These are phyloP conservation scores for Bertia moriformis DNA, from an alignment of 2,329 filamentous ascomycete species.

Conservation along the genomic window DNA sequence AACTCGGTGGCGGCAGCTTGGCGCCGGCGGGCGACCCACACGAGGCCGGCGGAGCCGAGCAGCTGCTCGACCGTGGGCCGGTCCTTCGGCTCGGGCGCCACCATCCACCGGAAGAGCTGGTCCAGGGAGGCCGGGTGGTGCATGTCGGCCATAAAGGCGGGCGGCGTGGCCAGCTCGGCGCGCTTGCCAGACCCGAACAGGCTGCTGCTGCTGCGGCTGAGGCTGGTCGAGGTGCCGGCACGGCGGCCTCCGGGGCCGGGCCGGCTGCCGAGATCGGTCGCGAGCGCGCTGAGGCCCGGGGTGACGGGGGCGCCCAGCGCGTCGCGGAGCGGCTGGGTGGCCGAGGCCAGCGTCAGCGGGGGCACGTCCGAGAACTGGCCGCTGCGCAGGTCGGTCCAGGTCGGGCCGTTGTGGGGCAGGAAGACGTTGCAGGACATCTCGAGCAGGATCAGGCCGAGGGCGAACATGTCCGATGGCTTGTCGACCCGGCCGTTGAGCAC, in stretches of 20 bases:
- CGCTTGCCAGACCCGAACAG: no score
- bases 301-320: neutral
- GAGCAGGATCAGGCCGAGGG: constrained; percentile 82
- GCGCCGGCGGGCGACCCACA: neutral
- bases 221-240: neutral
- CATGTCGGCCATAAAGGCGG: neutral
- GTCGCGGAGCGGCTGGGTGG: neutral
- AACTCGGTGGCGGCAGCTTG: neutral
- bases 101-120: neutral
- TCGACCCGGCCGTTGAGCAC: constrained; percentile 75
- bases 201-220: neutral
- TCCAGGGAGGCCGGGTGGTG: neutral
- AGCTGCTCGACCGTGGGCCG: neutral
- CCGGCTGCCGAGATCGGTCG: neutral
- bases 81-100: neutral
- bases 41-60: neutral
- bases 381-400: constrained; percentile 78
- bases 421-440: constrained; percentile 90
- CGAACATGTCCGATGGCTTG: constrained; percentile 85
- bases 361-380: constrained; percentile 83
- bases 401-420: constrained; percentile 80
- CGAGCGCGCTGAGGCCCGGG: neutral
- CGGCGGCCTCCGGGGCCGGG: neutral
- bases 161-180: no score
- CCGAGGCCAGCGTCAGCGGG: constrained; percentile 50